A percentile compares a stretch with the other conserved stretches of the same genome.
Evolutionary conservation across 208 protist genomes (phyloP).

Genomic region (Wallacemonas sp.): DNA sequence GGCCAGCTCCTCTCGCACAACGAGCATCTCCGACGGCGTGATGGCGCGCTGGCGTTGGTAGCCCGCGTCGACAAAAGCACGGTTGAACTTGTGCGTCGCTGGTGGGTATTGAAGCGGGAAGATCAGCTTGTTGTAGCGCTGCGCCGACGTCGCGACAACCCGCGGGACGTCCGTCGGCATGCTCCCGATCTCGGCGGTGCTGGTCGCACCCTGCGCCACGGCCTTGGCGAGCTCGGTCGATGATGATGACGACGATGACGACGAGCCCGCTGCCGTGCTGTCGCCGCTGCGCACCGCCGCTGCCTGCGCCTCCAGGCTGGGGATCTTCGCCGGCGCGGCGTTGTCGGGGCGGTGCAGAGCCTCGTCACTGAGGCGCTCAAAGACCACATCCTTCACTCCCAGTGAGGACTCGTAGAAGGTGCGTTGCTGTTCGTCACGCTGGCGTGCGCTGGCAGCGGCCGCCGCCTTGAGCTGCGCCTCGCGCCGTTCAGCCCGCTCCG

Average conservation of each 20-base stretch:
- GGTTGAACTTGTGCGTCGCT: constrained; percentile 82
- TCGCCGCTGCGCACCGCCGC: background rate
- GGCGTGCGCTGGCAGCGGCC: constrained; percentile 29
- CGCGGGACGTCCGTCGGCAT: constrained; percentile 67
- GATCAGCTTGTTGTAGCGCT: constrained; percentile 75
- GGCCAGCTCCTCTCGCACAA: constrained; percentile 74
- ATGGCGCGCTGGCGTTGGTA: constrained; percentile 85
- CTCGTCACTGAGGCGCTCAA: constrained; percentile 86
- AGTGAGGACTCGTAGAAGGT: constrained; percentile 67
- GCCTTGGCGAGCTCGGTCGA: constrained; percentile 10
- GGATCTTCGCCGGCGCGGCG: constrained; percentile 60
- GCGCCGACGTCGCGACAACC: constrained; percentile 46
- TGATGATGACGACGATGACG: too few relatives aligned
- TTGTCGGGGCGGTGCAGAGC: constrained; percentile 71
- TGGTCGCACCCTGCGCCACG: constrained; percentile 26
- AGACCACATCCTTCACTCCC: constrained; percentile 82
- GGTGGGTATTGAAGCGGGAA: constrained; percentile 73
- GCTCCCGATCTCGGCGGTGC: constrained; percentile 65
- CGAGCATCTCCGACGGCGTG: constrained; percentile 79
- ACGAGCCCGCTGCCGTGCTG: too few relatives aligned
- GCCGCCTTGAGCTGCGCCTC: constrained; percentile 39
- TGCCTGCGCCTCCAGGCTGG: constrained; percentile 6
- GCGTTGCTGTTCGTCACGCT: constrained; percentile 60
- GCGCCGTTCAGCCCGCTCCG: constrained; percentile 69
- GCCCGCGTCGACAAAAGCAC: constrained; percentile 78